Base-by-base conservation (phyloP, 139 green algal species). In the Dunaliella primolecta region DNA sequence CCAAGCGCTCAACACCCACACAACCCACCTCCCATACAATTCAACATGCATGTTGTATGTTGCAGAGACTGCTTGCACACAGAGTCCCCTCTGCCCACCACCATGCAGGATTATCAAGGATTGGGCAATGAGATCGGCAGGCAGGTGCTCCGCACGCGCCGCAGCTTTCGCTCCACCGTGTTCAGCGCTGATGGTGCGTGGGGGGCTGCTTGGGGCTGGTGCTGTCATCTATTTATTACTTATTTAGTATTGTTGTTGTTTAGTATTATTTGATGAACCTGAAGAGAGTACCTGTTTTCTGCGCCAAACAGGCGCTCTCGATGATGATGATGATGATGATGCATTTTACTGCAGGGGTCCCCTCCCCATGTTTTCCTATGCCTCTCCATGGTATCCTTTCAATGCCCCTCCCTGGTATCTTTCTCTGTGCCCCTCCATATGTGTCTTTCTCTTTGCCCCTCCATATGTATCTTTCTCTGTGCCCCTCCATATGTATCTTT, bases 121-220 rank as follows among this genome's bases (percentile, higher is more conserved):
- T 80, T 97, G 0, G 95, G 93, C 57, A 93, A 93, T 38, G 92
- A 91, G 36, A 75, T 98, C 0, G 93, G 93, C 55, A 78, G 95
- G 25, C 95, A 98, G 90, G 38, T 98, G 80, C 89, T 98, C 64
- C 83, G 89, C 33, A 95, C 91, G 0, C 86, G 92, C 27, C 87
- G 95, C 23, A 85, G 87, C 82, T 97, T 98, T 86, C 95, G 89
- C 0, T 91, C 95, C 37, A 97, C 94, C 15, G 90, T 97, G 32
- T 91, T 97, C 82, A 92, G 80, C 78, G 86, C 89, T 0, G 93
- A 96, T 72, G 83, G 85, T 84, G 76, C 24, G 80, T 27, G 1
- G 2, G 36, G 56, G 36, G 57, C 25, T 27, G 74, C 30, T 27
- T 32, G 3, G 34, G 78, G 34, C 31, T 32, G 27, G 35, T 33